Percentiles rank a stretch among this genome's conserved stretches.
Evolutionary conservation across 345 rosid species (phyloP).

Genomic region (Excoecaria agallocha): DNA sequence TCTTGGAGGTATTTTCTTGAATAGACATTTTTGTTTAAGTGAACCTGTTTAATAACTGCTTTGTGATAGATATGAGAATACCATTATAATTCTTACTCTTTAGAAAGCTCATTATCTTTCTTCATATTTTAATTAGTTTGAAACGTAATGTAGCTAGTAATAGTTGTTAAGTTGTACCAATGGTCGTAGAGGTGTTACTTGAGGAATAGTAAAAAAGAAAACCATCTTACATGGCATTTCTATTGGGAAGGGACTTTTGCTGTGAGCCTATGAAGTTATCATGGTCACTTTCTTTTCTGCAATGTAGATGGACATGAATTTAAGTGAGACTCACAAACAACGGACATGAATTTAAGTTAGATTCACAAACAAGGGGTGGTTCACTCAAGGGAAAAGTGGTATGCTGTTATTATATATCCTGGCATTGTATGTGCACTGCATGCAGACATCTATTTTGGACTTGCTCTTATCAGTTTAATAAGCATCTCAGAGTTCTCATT

Average conservation of each 20-base stretch:
- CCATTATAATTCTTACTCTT: not conserved
- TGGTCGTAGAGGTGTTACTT: not conserved
- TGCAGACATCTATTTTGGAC: not conserved
- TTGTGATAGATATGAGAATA: not conserved
- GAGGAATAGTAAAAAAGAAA: not conserved
- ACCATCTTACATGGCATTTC: too few species aligned
- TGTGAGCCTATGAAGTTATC: not conserved
- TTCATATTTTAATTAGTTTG: not conserved
- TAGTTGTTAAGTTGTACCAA: not conserved
- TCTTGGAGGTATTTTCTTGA: slow-evolving; percentile 52
- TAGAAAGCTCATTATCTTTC: not conserved
- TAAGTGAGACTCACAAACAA: not conserved
- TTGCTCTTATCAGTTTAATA: not conserved
- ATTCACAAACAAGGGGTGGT: not conserved
- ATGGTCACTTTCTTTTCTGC: not conserved
- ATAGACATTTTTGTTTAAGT: not conserved
- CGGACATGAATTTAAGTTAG: too few species aligned
- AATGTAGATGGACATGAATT: not conserved
- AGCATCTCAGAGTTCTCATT: not conserved
- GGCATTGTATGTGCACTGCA: not conserved
- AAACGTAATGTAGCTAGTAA: not conserved
- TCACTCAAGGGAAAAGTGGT: not conserved
- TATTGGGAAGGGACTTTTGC: not conserved
- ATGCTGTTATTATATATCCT: not conserved
- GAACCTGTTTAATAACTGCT: not conserved